phyloP scores from a whole-genome alignment of 2,329 filamentous ascomycete genomes.

The Dactylellina haptotyla region DNA sequence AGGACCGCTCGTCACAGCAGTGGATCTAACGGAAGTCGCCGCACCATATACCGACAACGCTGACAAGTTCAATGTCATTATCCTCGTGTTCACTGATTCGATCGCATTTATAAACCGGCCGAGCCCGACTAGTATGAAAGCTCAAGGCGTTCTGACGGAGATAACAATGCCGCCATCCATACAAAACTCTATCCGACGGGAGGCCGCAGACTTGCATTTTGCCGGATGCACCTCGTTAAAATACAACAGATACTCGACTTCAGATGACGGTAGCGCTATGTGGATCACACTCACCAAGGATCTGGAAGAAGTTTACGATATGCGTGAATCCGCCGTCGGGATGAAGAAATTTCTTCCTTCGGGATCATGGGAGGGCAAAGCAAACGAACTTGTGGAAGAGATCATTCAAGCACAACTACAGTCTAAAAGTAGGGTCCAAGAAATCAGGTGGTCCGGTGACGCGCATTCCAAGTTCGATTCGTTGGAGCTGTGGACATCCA shows the following conservation, averaged over 20 bases:
- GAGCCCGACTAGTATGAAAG: constrained; percentile 71
- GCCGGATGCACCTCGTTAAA: constrained; percentile 76
- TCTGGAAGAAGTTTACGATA: constrained; percentile 68
- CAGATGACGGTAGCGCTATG: constrained; percentile 71
- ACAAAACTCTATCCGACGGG: constrained; percentile 66
- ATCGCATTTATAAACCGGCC: constrained; percentile 80
- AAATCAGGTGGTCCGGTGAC: constrained; percentile 48
- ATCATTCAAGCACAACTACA: constrained; percentile 86
- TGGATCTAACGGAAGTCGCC: constrained; percentile 79
- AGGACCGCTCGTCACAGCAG: constrained; percentile 81
- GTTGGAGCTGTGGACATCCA: constrained; percentile 49
- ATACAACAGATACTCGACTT: constrained; percentile 78
- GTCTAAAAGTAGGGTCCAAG: constrained; percentile 61
- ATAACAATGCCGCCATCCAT: constrained; percentile 68
- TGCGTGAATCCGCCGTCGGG: constrained; percentile 67
- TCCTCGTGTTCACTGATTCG: constrained; percentile 86
- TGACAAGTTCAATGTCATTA: constrained; percentile 71
- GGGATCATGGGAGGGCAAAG: constrained; percentile 80
- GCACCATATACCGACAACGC: constrained; percentile 72
- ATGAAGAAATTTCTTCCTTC: constrained; percentile 77
- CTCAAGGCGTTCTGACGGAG: constrained; percentile 82
- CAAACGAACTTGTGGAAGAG: constrained; percentile 81
- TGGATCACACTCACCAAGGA: constrained; percentile 75
- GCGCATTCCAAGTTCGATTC: constrained; percentile 52
- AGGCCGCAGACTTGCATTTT: constrained; percentile 76